Conservation (phyloP, 441 rosid species). For the Rhodomyrtus psidioides region DNA sequence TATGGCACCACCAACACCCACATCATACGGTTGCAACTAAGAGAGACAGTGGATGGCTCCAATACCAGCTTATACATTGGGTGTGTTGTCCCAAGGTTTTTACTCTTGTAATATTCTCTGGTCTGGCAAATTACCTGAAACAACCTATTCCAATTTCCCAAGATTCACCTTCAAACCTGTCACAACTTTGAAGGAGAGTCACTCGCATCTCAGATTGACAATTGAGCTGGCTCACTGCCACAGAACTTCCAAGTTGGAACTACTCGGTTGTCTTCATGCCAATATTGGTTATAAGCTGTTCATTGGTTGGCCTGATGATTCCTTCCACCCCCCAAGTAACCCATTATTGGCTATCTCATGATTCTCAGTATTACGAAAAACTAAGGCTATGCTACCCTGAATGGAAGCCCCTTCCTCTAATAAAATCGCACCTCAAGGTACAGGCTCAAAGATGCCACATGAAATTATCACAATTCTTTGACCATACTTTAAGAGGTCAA, state of each 20-base stretch:
- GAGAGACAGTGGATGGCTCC: not conserved
- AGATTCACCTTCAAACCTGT: not conserved
- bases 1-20: not conserved
- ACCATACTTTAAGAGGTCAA: not conserved
- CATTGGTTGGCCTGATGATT: not conserved
- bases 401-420: not conserved
- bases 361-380: not conserved
- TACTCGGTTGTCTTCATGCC: not conserved
- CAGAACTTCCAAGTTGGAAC: not conserved
- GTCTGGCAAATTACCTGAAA: not conserved
- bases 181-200: not conserved
- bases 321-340: not conserved
- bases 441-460: not conserved
- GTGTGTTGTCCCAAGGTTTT: not conserved
- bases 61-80: not conserved
- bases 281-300: not conserved
- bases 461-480: not conserved
- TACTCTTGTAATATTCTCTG: not conserved
- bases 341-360: not conserved
- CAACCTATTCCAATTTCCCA: not conserved
- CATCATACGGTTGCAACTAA: not conserved
- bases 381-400: not conserved
- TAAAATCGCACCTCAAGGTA: not conserved
- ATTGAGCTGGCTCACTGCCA: not conserved
- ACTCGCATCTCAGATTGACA: not conserved